Conservation (phyloP, 2,329 filamentous ascomycete genomes). For the Graphium sp. region DNA sequence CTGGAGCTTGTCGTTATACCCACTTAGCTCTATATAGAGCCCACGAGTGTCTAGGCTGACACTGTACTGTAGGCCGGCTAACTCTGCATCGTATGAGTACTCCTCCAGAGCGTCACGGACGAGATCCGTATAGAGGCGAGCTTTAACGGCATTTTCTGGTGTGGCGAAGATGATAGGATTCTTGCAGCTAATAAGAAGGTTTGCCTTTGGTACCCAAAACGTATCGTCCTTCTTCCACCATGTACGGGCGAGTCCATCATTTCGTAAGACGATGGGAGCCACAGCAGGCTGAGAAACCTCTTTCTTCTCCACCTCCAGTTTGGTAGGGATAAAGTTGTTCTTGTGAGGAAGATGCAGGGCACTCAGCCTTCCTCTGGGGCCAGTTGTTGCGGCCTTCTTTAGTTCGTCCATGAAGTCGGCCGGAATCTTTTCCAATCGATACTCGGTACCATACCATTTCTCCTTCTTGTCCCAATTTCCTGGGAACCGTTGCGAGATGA, state of each 20-base stretch:
- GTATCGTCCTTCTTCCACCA: slow-evolving; percentile 99
- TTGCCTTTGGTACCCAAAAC: slow-evolving; percentile 95
- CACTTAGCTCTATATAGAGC: slow-evolving; percentile 61
- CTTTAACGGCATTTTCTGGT: slow-evolving; percentile 62
- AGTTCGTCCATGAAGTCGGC: slow-evolving; percentile 58
- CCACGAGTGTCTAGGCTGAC: slow-evolving; percentile 59
- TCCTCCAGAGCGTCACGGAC: slow-evolving; percentile 81
- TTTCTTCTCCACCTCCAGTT: slow-evolving; percentile 89
- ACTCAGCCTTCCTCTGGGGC: slow-evolving; percentile 40
- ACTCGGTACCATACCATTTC: slow-evolving; percentile 96
- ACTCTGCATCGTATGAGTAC: slow-evolving; percentile 89
- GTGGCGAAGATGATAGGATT: slow-evolving; percentile 68
- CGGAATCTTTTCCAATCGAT: slow-evolving; percentile 67
- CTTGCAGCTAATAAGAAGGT: slow-evolving; percentile 63
- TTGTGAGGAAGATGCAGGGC: slow-evolving; percentile 76
- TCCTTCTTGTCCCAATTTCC: slow-evolving; percentile 78
- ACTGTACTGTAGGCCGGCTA: slow-evolving; percentile 74
- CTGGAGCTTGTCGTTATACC: slow-evolving; percentile 92
- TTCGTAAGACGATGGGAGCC: slow-evolving; percentile 66
- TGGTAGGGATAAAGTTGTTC: slow-evolving; percentile 91
- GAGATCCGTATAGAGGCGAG: slow-evolving; percentile 66
- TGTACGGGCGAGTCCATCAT: slow-evolving; percentile 62
- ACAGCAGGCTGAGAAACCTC: slow-evolving; percentile 61
- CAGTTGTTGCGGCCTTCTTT: slow-evolving; percentile 40
- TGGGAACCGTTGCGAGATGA: slow-evolving; percentile 71